phyloP scores from a whole-genome alignment of 306 rosid species.

The Castanea crenata region DNA sequence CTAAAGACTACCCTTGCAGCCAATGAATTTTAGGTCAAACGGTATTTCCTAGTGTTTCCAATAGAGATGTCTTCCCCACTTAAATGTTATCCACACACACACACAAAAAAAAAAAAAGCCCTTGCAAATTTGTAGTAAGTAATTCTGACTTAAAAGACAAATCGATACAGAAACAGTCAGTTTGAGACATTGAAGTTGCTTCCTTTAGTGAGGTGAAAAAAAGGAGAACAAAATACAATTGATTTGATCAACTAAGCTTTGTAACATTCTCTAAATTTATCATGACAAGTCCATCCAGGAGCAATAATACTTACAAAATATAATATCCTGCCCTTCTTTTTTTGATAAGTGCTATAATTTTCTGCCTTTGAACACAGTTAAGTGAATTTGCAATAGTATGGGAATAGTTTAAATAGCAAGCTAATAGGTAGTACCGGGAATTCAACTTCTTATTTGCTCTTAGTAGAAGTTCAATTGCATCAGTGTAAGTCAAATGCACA shows the following conservation, averaged over 20 bases:
- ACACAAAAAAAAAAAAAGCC: no score
- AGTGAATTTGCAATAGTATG: not conserved
- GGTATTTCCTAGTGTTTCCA: no score
- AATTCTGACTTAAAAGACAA: not conserved
- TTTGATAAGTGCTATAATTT: not conserved
- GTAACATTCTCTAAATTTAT: not conserved
- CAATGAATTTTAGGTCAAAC: no score
- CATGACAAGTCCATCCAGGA: not conserved
- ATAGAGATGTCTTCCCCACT: no score
- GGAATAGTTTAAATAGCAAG: not conserved
- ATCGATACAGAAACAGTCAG: not conserved
- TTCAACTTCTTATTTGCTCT: conserved; percentile 85
- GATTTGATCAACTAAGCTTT: not conserved
- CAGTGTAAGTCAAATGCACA: conserved; percentile 84
- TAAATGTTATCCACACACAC: no score
- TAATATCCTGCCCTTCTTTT: not conserved
- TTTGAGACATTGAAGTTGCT: not conserved
- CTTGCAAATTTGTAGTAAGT: not conserved
- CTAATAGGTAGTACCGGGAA: conserved; percentile 62
- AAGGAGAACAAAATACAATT: not conserved
- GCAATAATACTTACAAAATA: not conserved
- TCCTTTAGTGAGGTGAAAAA: not conserved
- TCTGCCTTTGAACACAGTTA: not conserved
- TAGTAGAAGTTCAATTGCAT: conserved; percentile 78
- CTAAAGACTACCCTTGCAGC: not conserved